A percentile compares a stretch with the other conserved stretches of the same genome.
Evolutionary conservation across 2,329 filamentous ascomycete genomes (phyloP).

Genomic region (Onygenales sp.): DNA sequence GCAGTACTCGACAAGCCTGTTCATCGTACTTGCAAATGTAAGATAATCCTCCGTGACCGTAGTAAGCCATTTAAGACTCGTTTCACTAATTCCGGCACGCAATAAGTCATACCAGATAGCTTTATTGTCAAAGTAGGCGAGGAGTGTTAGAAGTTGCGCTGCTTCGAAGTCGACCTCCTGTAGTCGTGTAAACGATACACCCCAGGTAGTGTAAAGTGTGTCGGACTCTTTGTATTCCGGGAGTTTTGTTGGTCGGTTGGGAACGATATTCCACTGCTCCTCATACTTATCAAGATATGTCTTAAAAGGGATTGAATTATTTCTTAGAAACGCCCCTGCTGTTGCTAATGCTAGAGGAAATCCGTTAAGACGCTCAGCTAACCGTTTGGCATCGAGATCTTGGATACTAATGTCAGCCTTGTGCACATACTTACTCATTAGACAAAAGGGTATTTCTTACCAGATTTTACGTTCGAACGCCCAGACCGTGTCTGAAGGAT

Average conservation of each 20-base stretch:
- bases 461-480: too few species aligned
- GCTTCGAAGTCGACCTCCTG: constrained; percentile 19
- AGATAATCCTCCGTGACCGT: not conserved
- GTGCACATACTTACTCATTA: too few species aligned
- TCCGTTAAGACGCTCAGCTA: constrained; percentile 29
- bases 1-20: not conserved
- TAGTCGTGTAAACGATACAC: constrained; percentile 29
- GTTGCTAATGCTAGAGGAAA: constrained; percentile 39
- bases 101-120: constrained; percentile 40
- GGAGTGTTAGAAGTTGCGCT: constrained; percentile 30
- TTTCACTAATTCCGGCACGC: not conserved
- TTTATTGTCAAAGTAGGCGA: constrained; percentile 36
- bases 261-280: too few species aligned
- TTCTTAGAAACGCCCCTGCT: constrained; percentile 36
- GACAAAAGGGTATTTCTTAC: too few species aligned
- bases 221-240: too few species aligned
- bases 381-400: too few species aligned
- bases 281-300: too few species aligned
- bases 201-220: constrained; percentile 17
- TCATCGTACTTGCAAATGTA: not conserved
- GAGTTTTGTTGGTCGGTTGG: too few species aligned
- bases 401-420: too few species aligned
- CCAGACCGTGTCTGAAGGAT: too few species aligned
- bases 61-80: not conserved
- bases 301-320: constrained; percentile 7